Conservation (phyloP, 139 green algal genomes). For the Spirogloea muscicola region DNA sequence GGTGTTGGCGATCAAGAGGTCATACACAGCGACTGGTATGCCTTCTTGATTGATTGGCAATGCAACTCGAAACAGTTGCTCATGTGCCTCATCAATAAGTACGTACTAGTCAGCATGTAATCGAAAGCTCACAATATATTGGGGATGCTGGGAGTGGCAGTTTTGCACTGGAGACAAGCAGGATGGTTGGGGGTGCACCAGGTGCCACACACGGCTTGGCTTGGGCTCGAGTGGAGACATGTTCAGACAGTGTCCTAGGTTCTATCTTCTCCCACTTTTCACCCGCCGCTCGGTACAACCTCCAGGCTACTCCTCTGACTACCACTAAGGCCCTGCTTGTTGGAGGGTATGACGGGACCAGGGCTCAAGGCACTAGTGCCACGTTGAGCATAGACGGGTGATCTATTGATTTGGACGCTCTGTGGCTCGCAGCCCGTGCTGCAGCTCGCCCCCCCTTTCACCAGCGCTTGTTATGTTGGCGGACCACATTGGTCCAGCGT, state of each 20-base stretch:
- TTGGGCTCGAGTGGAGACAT: background rate
- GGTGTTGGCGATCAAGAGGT: background rate
- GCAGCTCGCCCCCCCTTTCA: too few species aligned
- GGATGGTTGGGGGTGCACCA: slow-evolving; percentile 5
- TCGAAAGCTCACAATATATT: background rate
- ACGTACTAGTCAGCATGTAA: background rate
- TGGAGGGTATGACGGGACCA: too few species aligned
- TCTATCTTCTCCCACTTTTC: background rate
- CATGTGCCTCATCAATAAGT: background rate
- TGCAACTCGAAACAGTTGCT: too few species aligned
- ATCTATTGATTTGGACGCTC: too few species aligned
- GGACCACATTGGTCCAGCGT: too few species aligned
- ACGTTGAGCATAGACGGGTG: too few species aligned
- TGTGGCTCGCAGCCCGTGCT: too few species aligned
- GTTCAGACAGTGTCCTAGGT: background rate
- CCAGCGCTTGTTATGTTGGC: too few species aligned
- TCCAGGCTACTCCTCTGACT: too few species aligned
- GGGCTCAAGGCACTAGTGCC: too few species aligned
- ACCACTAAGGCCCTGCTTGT: too few species aligned
- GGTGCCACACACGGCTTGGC: background rate
- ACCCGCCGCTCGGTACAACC: slow-evolving; percentile 18
- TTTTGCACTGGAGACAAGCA: slow-evolving; percentile 6
- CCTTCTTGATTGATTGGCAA: too few species aligned
- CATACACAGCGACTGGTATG: slow-evolving; percentile 1
- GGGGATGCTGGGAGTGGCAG: background rate